Evolutionary conservation across 2,329 filamentous ascomycete species (phyloP), one percentile per base, ranked within the genome.

Genomic region (Calonectria ilicicola): DNA sequence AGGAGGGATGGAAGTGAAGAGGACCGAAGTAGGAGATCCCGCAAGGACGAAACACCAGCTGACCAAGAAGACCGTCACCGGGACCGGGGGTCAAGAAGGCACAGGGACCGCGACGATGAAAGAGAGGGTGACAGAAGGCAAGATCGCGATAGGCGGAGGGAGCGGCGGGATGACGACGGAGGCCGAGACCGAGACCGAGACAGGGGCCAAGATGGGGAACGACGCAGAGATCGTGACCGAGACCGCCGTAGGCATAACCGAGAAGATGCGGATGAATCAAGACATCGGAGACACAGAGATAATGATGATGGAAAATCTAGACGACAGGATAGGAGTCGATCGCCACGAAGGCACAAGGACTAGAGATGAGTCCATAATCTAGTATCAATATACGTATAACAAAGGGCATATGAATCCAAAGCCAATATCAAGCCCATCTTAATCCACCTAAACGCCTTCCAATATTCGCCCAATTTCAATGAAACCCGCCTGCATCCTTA

Each of bases 281-380:
- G 77, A 15, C 74, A 75, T 15, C 78, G 74, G 66, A 75, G 81
- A 49, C 75, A 74, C 15, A 78, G 81, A 23, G 80, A 84, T 5
- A 77, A 81, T 38, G 73, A 76, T 58, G 74, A 81, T 23, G 79
- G 69, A 67, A 78, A 71, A 32, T 56, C 76, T 29, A 76, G 75
- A 66, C 77, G 75, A 42, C 82, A 83, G 71, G 86, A 84, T 73
- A 84, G 85, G 73, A 88, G 87, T 75, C 83, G 82, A 65, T 89
- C 87, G 65, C 87, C 86, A 58, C 77, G 80, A 74, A 75, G 75
- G 49, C 71, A 79, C 78, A 65, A 80, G 72, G 70, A 80, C 72
- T 81, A 78, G 77, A 72, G 69, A 70, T 60, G 60, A 60, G 69
- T 23, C 69, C 72, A 80, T 78, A 77, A 73, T 76, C 68, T 72